Base-by-base conservation (phyloP, 2,329 filamentous ascomycete species). In the Westerdykella aurantiaca region DNA sequence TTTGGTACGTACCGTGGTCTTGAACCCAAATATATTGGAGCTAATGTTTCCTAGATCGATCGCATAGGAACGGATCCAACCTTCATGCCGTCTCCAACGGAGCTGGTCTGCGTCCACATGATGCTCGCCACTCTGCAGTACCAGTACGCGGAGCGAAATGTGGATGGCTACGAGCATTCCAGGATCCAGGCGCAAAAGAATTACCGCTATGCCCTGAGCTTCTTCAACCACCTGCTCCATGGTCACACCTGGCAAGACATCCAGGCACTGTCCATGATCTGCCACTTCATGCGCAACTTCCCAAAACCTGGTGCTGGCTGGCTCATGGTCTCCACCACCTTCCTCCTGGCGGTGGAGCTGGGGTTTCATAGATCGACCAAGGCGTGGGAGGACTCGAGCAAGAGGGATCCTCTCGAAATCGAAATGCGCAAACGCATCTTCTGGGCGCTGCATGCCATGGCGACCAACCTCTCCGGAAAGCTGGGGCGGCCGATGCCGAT, bases 401-500 rank as follows among this genome's bases (percentile, higher is more conserved):
- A 61, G 2, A 69, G 68, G 23, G 77, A 73, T 55, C 60, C 69
- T n/a, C 73, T 89, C 1, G 79, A 85, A 5, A 79, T 86, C 46
- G 87, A 94, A 62, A 76, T 90, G 66, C 78, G 87, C 18, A 90
- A 90, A 68, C 77, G 88, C 13, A 75, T 82, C 0, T 94, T 55
- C 73, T 94, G 86, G 85, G 75, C 75, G 5, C 74, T 90, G 10
- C 68, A 89, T 34, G 72, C 77, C 5, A 73, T 89, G 12, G 76
- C 81, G 47, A 74, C 86, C 9, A 80, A 79, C n/a, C 71, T 91
- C 9, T 81, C 81, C 53, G 86, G 86, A 16, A 86, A 86, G 45
- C 78, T 90, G 31, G 88, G 88, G 14, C 76, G 83, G 13, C 88
- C 88, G 1, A 86, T 93, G 77, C 80, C 83, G 1, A 77, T 93